Evolutionary conservation across 345 rosid genomes (phyloP).

Genomic region (Linum lewisii): DNA sequence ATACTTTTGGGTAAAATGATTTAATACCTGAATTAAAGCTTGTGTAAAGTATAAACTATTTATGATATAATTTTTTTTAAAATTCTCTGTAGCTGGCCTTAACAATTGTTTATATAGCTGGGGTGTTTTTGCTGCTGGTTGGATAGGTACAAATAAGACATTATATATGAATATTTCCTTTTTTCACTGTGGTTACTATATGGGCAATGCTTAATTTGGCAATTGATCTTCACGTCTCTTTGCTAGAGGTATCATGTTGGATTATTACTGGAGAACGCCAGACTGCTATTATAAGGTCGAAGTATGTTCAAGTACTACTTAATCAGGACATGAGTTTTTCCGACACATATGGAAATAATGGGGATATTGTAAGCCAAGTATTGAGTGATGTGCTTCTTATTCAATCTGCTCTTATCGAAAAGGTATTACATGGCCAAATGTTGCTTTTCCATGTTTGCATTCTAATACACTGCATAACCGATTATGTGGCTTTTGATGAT

Average conservation of each 20-base stretch:
- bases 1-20: too few species aligned
- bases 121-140: constrained; percentile 90
- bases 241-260: constrained; percentile 99
- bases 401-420: constrained; percentile 98
- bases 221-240: constrained; percentile 27
- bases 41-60: too few species aligned
- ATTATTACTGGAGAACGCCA: constrained; percentile 97
- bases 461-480: constrained; percentile 10
- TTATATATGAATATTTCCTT: constrained; percentile 1
- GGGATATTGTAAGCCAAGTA: constrained; percentile 99
- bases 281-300: constrained; percentile 96
- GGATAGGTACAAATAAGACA: constrained; percentile 64
- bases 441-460: constrained; percentile 6
- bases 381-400: constrained; percentile 95
- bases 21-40: too few species aligned
- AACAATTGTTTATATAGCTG: constrained; percentile 71
- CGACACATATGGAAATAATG: constrained; percentile 96
- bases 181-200: constrained; percentile 4
- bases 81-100: constrained; percentile 67
- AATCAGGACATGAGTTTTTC: constrained; percentile 99
- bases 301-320: constrained; percentile 83
- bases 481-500: constrained; percentile 13
- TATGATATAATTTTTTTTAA: too few species aligned
- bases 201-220: constrained; percentile 11
- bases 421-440: constrained; percentile 31